Base-by-base conservation (phyloP, 345 rosid genomes). In the Leavenworthia alabamica region DNA sequence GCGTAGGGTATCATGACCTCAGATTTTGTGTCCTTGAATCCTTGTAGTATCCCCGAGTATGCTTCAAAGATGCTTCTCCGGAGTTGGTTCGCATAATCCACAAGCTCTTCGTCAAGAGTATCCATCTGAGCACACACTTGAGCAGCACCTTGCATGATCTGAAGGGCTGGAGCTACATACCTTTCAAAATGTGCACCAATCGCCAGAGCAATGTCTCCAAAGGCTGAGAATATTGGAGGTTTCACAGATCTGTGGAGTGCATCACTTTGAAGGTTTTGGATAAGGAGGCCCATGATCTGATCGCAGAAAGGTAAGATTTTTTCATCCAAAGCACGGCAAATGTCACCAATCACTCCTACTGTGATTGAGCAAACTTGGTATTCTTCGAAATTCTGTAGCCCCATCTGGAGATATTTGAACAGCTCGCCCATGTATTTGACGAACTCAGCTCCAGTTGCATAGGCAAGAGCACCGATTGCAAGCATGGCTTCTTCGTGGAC, bases 401-500 rank as follows among this genome's bases (percentile, higher is more conserved):
- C 97, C 84, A 83, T 85, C 77, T 92, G 89, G 55, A 92, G 68
- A 62, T 85, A 85, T 71, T 86, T 86, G 75, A 73, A 85, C 48
- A 92, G 77, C 72, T 85, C 91, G 1, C 82, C 67, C 88, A 92
- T 83, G 62, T 92, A 92, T 65, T 82, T 92, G 23, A 62, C 78
- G 55, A 92, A 92, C 60, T 81, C 89, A 11, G 88, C 31, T 51
- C 97, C 98, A 61, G 84, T 78, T 1, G 96, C 97, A 71, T 89
- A 86, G 52, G 99, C 99, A 40, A 93, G 86, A 6, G 97, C 86
- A 62, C 99, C 99, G 5, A 93, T 85, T 24, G 99, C 99, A 23
- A 93, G 97, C 99, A 93, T 93, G 39, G 96, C 97, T 75, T 93
- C 99, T 80, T 93, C 96, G n/a, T 87, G 96, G 47, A 89, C 96